Conservation (phyloP, 202 grass and related monocot species). For the Carex sylvatica region DNA sequence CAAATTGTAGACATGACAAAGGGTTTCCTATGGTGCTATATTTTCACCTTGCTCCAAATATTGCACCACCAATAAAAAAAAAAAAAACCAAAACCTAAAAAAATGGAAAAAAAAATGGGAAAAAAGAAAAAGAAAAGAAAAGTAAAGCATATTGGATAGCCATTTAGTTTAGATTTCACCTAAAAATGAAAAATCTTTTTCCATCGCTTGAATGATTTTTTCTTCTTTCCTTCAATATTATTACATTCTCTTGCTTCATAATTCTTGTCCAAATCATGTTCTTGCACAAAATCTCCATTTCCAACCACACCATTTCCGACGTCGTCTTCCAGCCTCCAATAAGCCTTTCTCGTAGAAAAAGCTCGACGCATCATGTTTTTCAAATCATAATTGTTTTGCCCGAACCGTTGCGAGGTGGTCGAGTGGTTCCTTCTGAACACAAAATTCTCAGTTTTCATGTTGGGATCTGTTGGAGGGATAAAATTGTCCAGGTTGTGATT, state of each 20-base stretch:
- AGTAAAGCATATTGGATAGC: neutral
- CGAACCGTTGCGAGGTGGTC: constrained; percentile 1
- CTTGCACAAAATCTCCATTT: constrained; percentile 2
- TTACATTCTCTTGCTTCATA: neutral
- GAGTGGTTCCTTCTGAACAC: constrained; percentile 12
- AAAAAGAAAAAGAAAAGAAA: neutral
- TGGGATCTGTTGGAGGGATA: neutral
- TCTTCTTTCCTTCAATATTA: constrained; percentile 11
- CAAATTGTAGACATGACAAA: neutral
- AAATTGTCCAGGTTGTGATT: neutral
- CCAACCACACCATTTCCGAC: neutral
- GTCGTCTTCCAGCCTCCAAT: constrained; percentile 18
- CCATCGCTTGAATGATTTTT: constrained; percentile 11
- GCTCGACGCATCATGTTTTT: constrained; percentile 25
- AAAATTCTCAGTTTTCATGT: constrained; percentile 11
- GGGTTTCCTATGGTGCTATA: neutral
- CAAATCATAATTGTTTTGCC: constrained; percentile 5
- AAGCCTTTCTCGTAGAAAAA: constrained; percentile 22
- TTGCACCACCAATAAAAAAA: neutral
- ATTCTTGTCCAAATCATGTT: constrained; percentile 2
- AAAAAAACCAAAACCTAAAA: constrained; percentile 7
- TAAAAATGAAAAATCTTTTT: constrained; percentile 30
- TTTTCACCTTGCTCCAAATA: neutral
- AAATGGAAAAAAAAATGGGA: neutral
- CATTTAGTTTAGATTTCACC: neutral